Percentiles rank a stretch among this genome's conserved stretches.
Conservation (phyloP, 139 green algal genomes). For the Microglena sp. region DNA sequence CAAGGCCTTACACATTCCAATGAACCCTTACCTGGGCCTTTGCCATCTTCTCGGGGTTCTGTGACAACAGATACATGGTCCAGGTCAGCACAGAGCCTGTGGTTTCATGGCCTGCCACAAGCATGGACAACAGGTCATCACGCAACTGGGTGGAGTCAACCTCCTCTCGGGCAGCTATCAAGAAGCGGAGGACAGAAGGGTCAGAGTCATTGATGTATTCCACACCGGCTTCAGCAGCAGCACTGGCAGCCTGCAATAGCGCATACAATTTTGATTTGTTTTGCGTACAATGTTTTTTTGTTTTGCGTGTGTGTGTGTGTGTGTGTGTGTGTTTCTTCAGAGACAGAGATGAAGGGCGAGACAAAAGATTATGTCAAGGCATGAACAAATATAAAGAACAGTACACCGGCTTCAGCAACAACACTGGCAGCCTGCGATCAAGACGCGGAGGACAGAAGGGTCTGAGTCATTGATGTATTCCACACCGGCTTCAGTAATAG, state of each 20-base stretch:
- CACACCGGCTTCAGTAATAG: constrained; percentile 34
- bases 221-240: constrained; percentile 30
- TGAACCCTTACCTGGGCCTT: constrained; percentile 50
- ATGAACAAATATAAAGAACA: too few species aligned
- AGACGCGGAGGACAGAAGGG: constrained; percentile 89
- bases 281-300: too few species aligned
- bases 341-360: too few species aligned
- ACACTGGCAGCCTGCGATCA: too few species aligned
- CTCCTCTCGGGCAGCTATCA: constrained; percentile 91
- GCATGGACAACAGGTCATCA: constrained; percentile 97
- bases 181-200: constrained; percentile 89
- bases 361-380: too few species aligned
- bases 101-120: constrained; percentile 99
- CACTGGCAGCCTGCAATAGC: not conserved
- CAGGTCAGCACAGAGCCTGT: constrained; percentile 94
- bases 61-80: constrained; percentile 87
- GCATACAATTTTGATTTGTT: too few species aligned
- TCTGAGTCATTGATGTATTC: constrained; percentile 85
- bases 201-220: constrained; percentile 85
- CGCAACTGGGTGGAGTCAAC: constrained; percentile 73
- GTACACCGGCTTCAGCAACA: too few species aligned
- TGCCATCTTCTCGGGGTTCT: constrained; percentile 73
- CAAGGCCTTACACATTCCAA: not conserved
- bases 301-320: too few species aligned
- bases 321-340: too few species aligned